Evolutionary conservation across 2,329 filamentous ascomycete genomes (phyloP), one percentile per base, ranked within the genome.

Genomic region (Macrophomina pseudophaseolina): DNA sequence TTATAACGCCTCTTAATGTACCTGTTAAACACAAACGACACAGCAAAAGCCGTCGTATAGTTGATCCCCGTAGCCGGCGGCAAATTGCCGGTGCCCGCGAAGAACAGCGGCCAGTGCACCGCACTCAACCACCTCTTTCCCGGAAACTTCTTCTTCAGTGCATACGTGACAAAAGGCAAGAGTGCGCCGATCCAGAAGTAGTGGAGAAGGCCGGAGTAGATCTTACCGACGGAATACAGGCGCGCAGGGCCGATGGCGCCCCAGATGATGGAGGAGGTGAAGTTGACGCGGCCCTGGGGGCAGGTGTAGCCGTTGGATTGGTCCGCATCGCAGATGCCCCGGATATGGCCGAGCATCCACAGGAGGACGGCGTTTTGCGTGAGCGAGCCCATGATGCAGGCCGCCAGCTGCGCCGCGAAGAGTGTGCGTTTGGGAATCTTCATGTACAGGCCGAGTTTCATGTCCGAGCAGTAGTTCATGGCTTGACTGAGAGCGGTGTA

Each of bases 201-300:
- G 68, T 84, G 82, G 18, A 85, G 72, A 28, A 85, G 73, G 0
- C 76, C 72, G 2, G 78, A 80, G 71, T 85, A 85, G 49, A 84
- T 83, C 58, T 77, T 75, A 5, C 83, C 83, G 14, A 74, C 74
- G 5, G 78, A 81, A 73, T 83, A 85, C 2, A 85, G 76, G 14
- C 83, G 78, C 1, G 76, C 74, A 0, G 84, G 88, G 1, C 88
- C 88, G 66, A 90, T 85, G 48, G 89, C 83, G 16, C 88, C 88
- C 88, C 88, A 91, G 69, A 90, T 90, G 35, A 91, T 85, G 0
- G 86, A 89, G 0, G 88, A 87, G 6, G 86, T 85, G 72, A 89
- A 90, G 74, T 90, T 90, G 46, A 89, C 87, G 11, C 64, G 64
- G 44, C 64, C 64, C 28, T 66, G 64, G 0, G 87, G 87, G 68